Evolutionary conservation across 371 early-diverging fungal species (phyloP), one percentile per base, ranked within the genome.

Genomic region (Cokeromyces recurvatus): DNA sequence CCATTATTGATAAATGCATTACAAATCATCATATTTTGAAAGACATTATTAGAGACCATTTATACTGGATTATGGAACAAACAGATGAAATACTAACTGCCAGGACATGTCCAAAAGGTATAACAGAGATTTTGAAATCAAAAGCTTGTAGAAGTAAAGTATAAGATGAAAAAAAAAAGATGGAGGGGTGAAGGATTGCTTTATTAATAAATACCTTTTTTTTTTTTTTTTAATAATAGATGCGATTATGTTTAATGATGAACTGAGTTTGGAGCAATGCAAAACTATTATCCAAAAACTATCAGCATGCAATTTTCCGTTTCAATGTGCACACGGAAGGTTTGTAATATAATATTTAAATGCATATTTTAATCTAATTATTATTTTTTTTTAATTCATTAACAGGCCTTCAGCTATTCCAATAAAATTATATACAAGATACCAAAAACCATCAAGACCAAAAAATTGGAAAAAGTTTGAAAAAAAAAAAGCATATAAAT

Each of bases 171-270:
- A 45, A 43, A 42, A 48, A 46, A 43, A 21, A 6, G 11, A 36
- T 19, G 10, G 24, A n/a, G n/a, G n/a, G n/a, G n/a, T n/a, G n/a
- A n/a, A n/a, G n/a, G n/a, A n/a, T n/a, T n/a, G n/a, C n/a, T n/a
- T n/a, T n/a, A n/a, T n/a, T n/a, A n/a, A n/a, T n/a, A n/a, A n/a
- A n/a, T n/a, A 24, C 40, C 23, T 17, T 23, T 21, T 37, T 24
- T 21, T 44, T 24, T 40, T 19, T 15, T 24, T 27, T 37, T 21
- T 17, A 43, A 31, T 34, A 40, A n/a, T 52, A 64, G 79, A 81
- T 29, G 89, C 91, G 2, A 83, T 91, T 25, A 89, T 81, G 86
- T 89, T 89, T 55, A 89, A 89, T 38, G 85, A 86, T 31, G 48
- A 43, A 16, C 61, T 91, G 2, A 57, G 66, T 0, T 9, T 48